Evolutionary conservation across 306 rosid species (phyloP), one percentile per base, ranked within the genome.

Genomic region (Alnus glutinosa): DNA sequence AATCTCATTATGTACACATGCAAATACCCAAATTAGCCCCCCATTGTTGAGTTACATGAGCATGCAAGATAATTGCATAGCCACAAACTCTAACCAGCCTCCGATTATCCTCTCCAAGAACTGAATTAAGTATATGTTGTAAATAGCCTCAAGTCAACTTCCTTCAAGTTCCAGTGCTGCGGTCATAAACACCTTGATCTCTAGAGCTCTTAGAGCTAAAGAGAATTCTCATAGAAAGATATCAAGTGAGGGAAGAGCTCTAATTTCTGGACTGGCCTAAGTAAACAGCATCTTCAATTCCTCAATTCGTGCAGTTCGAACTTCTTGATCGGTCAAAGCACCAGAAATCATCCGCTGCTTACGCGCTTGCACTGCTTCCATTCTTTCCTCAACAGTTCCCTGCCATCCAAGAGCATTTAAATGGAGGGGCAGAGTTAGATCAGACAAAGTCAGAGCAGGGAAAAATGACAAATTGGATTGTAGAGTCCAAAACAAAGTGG

Each of bases 291-390:
- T 92, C 88, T 92, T 94, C 75, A 94, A 69, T 87, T 94, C 97
- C 86, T 94, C 98, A 18, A 94, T 85, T 2, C 98, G 91, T n/a
- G 98, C 97, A 49, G 86, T 81, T 83, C 97, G 89, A 79, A 95
- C 94, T 85, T 94, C 98, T 86, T 92, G 98, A 88, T 92, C 98
- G 2, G 97, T 94, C 75, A 94, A 86, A 78, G 98, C 98, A 75
- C 97, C 97, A 3, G 97, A 87, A 81, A 94, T 94, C 90, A 95
- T 61, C 74, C 90, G 89, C 83, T 92, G 98, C 77, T 91, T 94
- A 47, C 97, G 92, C 6, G 97, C 98, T 86, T 92, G 95, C 50
- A 94, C 98, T 57, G 95, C 98, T 85, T 92, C 97, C 98, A 92
- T 95, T 80, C 94, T 85, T 86, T 95, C 95, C 89, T 92, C 98